phyloP scores from a whole-genome alignment of 805 yeast species.

The Hermanozyma aechmeae region DNA sequence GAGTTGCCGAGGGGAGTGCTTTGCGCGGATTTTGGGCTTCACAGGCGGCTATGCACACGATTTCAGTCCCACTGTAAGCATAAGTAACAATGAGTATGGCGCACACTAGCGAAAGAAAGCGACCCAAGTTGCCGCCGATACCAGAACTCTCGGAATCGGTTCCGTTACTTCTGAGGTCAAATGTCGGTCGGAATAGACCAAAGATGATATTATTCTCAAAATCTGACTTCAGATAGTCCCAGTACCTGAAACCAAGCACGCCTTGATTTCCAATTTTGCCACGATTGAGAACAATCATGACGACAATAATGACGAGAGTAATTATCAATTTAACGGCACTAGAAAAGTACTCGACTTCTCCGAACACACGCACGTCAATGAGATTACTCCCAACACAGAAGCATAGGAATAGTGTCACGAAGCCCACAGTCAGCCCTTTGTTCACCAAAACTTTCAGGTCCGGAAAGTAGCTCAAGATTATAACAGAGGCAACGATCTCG shows the following conservation, averaged over 20 bases:
- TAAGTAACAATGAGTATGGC: constrained; percentile 61
- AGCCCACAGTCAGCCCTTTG: constrained; percentile 42
- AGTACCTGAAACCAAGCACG: constrained; percentile 57
- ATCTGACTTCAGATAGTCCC: constrained; percentile 50
- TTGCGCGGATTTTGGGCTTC: constrained; percentile 77
- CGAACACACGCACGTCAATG: constrained; percentile 62
- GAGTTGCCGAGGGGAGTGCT: constrained; percentile 70
- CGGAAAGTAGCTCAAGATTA: constrained; percentile 63
- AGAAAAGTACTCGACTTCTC: constrained; percentile 61
- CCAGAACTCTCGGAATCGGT: constrained; percentile 41
- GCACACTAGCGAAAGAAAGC: constrained; percentile 50
- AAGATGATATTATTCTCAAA: constrained; percentile 39
- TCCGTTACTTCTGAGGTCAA: constrained; percentile 56
- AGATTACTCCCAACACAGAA: constrained; percentile 47
- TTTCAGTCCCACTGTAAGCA: constrained; percentile 76
- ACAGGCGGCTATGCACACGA: constrained; percentile 76
- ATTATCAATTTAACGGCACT: constrained; percentile 49
- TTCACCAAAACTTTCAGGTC: constrained; percentile 40
- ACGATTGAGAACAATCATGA: constrained; percentile 55
- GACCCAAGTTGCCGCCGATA: constrained; percentile 50
- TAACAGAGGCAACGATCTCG: constrained; percentile 72
- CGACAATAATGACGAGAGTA: constrained; percentile 44
- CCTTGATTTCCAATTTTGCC: constrained; percentile 40
- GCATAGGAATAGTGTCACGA: constrained; percentile 48
- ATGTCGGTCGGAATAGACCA: constrained; percentile 70